Percentiles rank a stretch among this genome's conserved stretches.
Conservation (phyloP, 306 rosid genomes). For the Phaseolus lunatus region DNA sequence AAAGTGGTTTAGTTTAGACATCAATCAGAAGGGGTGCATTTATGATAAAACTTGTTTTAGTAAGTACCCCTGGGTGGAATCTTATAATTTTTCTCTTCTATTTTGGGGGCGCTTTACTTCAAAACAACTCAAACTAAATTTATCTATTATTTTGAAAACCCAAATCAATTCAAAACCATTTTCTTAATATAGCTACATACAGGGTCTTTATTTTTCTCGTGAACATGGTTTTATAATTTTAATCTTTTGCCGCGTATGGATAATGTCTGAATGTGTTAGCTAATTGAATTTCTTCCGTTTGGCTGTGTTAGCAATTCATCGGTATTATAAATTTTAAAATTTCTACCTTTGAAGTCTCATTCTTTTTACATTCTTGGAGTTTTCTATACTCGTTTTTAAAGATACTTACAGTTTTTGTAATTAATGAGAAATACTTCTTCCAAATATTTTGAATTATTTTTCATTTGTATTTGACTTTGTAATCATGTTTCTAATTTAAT, state of each 20-base stretch:
- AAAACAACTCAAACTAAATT: not conserved
- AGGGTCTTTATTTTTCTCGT: not conserved
- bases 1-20: constrained; percentile 41
- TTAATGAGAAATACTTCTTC: not conserved
- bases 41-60: not conserved
- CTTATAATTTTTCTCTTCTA: not conserved
- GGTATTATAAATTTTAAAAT: no score
- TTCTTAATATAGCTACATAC: not conserved
- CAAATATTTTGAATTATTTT: not conserved
- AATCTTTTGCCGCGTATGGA: no score
- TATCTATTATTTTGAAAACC: not conserved
- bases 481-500: no score
- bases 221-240: no score
- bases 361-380: not conserved
- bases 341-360: no score
- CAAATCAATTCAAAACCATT: no score
- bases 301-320: no score
- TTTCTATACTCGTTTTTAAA: no score
- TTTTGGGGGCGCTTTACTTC: not conserved
- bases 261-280: no score
- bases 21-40: constrained; percentile 2
- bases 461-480: not conserved
- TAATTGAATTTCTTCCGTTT: no score
- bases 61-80: not conserved
- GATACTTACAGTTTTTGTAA: not conserved